A percentile compares a stretch with the other conserved stretches of the same genome.
Conservation (phyloP, 176 grass and related monocot genomes). For the Secale cereale region DNA sequence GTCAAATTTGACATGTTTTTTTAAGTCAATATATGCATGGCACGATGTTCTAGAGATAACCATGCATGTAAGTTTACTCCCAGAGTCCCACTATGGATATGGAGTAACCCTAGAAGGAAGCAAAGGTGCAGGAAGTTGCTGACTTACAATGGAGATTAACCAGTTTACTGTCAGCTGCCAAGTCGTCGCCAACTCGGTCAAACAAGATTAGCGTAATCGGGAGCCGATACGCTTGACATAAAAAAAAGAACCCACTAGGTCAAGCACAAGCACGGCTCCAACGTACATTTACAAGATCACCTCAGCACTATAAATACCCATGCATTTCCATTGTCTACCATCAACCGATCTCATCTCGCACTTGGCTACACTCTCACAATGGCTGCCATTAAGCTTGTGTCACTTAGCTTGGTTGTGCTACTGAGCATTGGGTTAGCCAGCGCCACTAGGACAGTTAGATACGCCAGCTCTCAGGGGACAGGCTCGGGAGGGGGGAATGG, state of each 20-base stretch:
- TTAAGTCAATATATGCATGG: too few relatives aligned
- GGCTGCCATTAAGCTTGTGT: slow-evolving; percentile 19
- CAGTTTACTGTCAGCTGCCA: too few relatives aligned
- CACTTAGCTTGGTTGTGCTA: slow-evolving; percentile 27
- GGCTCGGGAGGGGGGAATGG: not conserved
- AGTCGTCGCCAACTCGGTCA: too few relatives aligned
- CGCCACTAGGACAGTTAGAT: slow-evolving; percentile 19
- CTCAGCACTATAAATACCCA: slow-evolving; percentile 18
- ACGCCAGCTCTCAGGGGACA: not conserved
- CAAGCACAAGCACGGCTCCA: not conserved
- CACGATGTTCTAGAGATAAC: too few relatives aligned
- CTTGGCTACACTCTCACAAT: not conserved
- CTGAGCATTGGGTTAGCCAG: slow-evolving; percentile 25
- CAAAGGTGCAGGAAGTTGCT: too few relatives aligned
- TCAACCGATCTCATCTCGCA: not conserved
- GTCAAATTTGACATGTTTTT: too few relatives aligned
- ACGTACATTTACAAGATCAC: not conserved
- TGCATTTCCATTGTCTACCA: not conserved
- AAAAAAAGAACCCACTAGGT: not conserved
- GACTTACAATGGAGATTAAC: too few relatives aligned
- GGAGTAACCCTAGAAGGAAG: too few relatives aligned
- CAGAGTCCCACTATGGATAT: too few relatives aligned
- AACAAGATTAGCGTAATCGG: too few relatives aligned
- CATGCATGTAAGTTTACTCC: too few relatives aligned
- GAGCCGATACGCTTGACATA: too few relatives aligned